phyloP scores from a whole-genome alignment of 495 filamentous ascomycete genomes.

The Neurospora africana region DNA sequence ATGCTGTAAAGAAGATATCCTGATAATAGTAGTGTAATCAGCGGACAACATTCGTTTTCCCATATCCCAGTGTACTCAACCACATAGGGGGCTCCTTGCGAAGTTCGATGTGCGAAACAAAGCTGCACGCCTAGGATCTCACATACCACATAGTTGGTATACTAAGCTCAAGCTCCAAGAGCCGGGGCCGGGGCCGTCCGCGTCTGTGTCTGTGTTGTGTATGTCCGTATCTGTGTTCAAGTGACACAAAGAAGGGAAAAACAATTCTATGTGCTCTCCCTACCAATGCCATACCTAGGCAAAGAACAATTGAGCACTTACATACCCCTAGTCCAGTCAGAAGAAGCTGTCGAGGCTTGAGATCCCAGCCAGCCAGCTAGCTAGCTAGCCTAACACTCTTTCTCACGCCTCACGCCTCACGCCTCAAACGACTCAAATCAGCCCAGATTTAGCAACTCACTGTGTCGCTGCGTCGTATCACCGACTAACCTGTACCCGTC shows the following conservation, averaged over 20 bases:
- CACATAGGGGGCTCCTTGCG: neutral
- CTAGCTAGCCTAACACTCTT: neutral
- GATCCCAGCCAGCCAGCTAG: neutral
- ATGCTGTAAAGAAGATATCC: neutral
- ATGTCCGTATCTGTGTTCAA: neutral
- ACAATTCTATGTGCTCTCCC: too few species aligned
- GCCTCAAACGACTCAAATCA: neutral
- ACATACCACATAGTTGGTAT: neutral
- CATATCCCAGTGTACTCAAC: neutral
- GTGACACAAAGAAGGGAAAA: neutral
- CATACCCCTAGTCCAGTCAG: neutral
- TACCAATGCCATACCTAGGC: too few species aligned
- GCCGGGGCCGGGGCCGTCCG: neutral
- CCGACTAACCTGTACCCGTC: neutral
- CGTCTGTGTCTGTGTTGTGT: neutral
- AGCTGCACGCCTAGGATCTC: neutral
- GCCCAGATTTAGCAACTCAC: neutral
- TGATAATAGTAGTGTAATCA: neutral
- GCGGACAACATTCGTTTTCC: neutral
- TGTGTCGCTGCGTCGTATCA: neutral
- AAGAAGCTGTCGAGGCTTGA: neutral
- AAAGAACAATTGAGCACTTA: too few species aligned
- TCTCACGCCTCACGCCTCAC: neutral
- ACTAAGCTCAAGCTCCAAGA: neutral
- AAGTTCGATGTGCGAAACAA: neutral